phyloP scores from a whole-genome alignment of 768 basidiomycete genomes.

The Clathrus columnatus region DNA sequence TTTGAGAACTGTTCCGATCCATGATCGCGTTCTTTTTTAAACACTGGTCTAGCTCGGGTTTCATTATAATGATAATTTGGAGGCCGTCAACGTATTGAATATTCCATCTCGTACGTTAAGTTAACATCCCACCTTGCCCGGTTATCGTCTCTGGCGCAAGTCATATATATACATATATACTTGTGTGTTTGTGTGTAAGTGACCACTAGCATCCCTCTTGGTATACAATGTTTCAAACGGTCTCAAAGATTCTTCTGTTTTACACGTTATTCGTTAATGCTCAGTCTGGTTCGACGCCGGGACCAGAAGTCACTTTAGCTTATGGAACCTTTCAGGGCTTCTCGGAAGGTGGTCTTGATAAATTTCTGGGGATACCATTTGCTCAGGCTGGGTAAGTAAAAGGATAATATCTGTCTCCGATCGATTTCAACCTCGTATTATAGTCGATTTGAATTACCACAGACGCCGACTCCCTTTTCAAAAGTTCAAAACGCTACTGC shows the following conservation, averaged over 20 bases:
- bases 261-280: background rate
- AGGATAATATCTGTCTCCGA: background rate
- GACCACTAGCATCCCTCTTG: too few relatives aligned
- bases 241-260: background rate
- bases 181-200: too few relatives aligned
- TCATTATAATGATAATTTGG: too few relatives aligned
- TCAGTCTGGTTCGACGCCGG: background rate
- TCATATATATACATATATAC: too few relatives aligned
- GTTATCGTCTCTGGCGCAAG: too few relatives aligned
- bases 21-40: background rate
- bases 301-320: slow-evolving; percentile 22
- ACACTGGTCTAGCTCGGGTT: background rate
- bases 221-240: background rate
- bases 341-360: slow-evolving; percentile 16
- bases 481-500: slow-evolving; percentile 27
- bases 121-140: too few relatives aligned
- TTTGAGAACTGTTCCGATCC: background rate
- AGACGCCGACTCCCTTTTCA: slow-evolving; percentile 19
- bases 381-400: slow-evolving; percentile 29
- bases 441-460: background rate
- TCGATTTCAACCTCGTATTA: background rate
- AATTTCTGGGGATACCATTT: slow-evolving; percentile 35
- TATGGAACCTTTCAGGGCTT: slow-evolving; percentile 23
- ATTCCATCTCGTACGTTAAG: too few relatives aligned
- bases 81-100: too few relatives aligned